Base-by-base conservation (phyloP, 305 asterid species). In the Fraxinus sp. region DNA sequence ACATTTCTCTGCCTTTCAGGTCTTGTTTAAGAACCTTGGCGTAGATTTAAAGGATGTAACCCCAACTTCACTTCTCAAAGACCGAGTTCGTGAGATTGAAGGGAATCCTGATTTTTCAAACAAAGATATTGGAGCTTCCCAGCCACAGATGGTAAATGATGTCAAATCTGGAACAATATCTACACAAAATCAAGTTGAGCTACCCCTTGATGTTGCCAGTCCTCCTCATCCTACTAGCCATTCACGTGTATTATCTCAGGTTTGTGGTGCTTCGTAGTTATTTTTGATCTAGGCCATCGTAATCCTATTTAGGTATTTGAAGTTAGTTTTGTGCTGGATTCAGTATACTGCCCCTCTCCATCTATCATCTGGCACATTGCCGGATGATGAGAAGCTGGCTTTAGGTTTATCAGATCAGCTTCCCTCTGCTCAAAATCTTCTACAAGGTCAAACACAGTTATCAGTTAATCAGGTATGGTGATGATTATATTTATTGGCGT, bases 61-160 rank as follows among this genome's bases (percentile, higher is more conserved):
- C 62, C 96, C 98, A 75, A 87, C 97, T 72, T 91, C 98, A 82
- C 97, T 92, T 79, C 98, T 95, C 78, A 93, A 88, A 87, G 97
- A 95, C 81, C 88, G 84, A 81, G 90, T 91, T 66, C 91, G 99
- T 74, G 98, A 93, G 87, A 89, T 95, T 82, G 99, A 95, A 82
- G 98, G 98, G 62, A 95, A 97, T 85, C 99, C 99, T 26, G 99
- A 97, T 92, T 97, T 97, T 90, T 97, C 99, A 74, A 93, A 86
- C 84, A 97, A 97, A 71, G 76, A 71, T 86, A 85, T 84, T 72
- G 98, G 90, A 43, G 76, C 97, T 30, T 30, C 98, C 43, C 98
- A 91, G 84, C 93, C 92, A 80, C 96, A 87, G 81, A 85, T 90
- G 57, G 85, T 85, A 81, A 91, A 89, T 77, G 99, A 97, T 83